Evolutionary conservation across 495 filamentous ascomycete species (phyloP).

Genomic region (Hypoxylon subgilvum): DNA sequence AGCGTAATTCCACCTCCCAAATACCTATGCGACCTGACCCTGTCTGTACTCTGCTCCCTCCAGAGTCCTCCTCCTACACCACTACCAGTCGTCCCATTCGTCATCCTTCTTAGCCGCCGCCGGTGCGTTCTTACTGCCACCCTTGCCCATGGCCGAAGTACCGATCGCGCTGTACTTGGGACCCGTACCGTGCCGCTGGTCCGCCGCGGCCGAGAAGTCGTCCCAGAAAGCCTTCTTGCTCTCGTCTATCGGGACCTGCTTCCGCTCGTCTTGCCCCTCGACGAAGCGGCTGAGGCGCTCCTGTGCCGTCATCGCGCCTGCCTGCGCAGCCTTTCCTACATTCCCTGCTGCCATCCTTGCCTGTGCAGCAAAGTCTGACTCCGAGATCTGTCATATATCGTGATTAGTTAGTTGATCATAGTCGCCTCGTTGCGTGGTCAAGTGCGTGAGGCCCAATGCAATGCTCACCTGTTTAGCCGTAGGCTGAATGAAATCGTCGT

Average conservation of each 20-base stretch:
- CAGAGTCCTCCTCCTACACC: too few relatives aligned
- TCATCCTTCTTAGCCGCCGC: slow-evolving; percentile 57
- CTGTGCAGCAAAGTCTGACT: slow-evolving; percentile 86
- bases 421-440: slow-evolving; percentile 1
- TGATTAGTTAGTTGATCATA: slow-evolving; percentile 2
- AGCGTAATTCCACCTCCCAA: slow-evolving; percentile 14
- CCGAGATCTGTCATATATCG: slow-evolving; percentile 65
- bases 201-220: slow-evolving; percentile 64
- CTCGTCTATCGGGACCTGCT: slow-evolving; percentile 53
- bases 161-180: slow-evolving; percentile 63
- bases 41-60: too few relatives aligned
- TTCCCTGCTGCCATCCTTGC: slow-evolving; percentile 72
- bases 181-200: slow-evolving; percentile 47
- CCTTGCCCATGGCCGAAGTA: slow-evolving; percentile 72
- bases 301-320: slow-evolving; percentile 71
- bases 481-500: slow-evolving; percentile 87
- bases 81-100: slow-evolving; percentile 71
- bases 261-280: slow-evolving; percentile 58
- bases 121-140: slow-evolving; percentile 45
- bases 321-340: slow-evolving; percentile 64
- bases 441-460: slow-evolving; percentile 1
- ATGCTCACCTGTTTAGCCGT: slow-evolving; percentile 78
- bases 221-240: slow-evolving; percentile 93
- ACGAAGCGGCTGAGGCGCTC: slow-evolving; percentile 84
- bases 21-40: slow-evolving; percentile 1